Evolutionary conservation across 106 monocot species (phyloP).

Genomic region (Phalaenopsis equestris): DNA sequence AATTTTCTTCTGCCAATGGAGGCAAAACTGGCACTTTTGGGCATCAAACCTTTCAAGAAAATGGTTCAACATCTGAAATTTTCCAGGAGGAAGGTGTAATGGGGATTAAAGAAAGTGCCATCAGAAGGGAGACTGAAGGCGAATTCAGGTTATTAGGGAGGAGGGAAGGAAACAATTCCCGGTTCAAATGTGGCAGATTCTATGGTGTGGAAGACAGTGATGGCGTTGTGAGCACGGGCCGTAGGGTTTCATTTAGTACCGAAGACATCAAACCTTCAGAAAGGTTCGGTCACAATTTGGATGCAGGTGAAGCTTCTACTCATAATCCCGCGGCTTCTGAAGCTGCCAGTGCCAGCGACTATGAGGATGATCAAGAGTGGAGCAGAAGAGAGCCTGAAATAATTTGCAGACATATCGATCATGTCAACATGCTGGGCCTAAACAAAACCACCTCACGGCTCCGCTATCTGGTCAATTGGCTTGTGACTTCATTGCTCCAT

Average conservation of each 20-base stretch:
- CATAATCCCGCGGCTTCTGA: conserved; percentile 10
- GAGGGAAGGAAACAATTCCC: conserved; percentile 52
- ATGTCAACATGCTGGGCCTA: conserved; percentile 79
- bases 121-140: conserved; percentile 80
- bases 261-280: conserved; percentile 35
- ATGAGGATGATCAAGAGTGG: conserved; percentile 60
- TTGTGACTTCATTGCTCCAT: conserved; percentile 77
- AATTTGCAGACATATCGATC: conserved; percentile 73
- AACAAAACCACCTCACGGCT: conserved; percentile 73
- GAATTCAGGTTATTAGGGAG: conserved; percentile 75
- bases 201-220: conserved; percentile 57
- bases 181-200: conserved; percentile 53
- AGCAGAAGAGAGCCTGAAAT: conserved; percentile 70
- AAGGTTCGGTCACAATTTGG: conserved; percentile 24
- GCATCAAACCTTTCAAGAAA: conserved; percentile 14
- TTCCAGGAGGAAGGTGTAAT: conserved; percentile 11
- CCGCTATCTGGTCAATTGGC: conserved; percentile 77
- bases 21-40: conserved; percentile 14
- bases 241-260: conserved; percentile 58
- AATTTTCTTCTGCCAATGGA: conserved; percentile 31
- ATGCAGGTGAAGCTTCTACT: conserved; percentile 42
- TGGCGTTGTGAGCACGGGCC: conserved; percentile 43
- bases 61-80: conserved; percentile 32
- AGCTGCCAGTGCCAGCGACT: conserved; percentile 6
- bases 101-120: conserved; percentile 65